Evolutionary conservation across 768 basidiomycete genomes (phyloP), one percentile per base, ranked within the genome.

Genomic region (Trichaptum fuscoviolaceum): DNA sequence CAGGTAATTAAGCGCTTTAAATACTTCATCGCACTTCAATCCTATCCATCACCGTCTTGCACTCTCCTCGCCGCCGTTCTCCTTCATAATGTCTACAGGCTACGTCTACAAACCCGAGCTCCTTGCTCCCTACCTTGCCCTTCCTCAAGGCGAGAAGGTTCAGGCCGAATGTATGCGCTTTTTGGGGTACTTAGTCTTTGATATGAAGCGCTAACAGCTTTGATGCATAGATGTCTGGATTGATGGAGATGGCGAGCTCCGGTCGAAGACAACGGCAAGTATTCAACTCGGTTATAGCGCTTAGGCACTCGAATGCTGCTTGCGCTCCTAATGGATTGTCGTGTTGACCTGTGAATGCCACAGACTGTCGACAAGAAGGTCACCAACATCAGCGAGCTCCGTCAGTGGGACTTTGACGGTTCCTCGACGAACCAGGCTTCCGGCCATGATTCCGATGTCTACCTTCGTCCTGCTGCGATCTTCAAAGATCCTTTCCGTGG

Each of bases 401-500:
- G 96, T 73, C 87, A 93, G 77, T 99, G 96, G 96, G 96, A 99
- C 83, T 99, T 99, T 75, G 96, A 99, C 76, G 96, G 96, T 73
- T 96, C 95, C 62, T 96, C 93, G 57, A 97, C 96, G 75, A 93
- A 93, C 80, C 97, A 99, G 78, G 97, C 97, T 23, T 95, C 96
- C 18, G 96, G 96, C 42, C 73, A 84, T 75, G 92, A 99, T 82
- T 99, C 97, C 8, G 97, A 99, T 76, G 92, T 99, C 81, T 96
- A 95, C 81, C 95, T 99, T 73, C 93, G 96, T 71, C 97, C 97
- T 62, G 94, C 88, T 66, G 89, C 96, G 72, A 95, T 95, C 82
- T 99, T 97, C 90, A 95, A 92, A 74, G 97, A 99, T 76, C 97
- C 97, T 65, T 99, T 99, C 95, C 95, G 97, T 69, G 93, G 95